Evolutionary conservation across 805 yeast genomes (phyloP).

Genomic region (Yamadazyma paraphyllophila): DNA sequence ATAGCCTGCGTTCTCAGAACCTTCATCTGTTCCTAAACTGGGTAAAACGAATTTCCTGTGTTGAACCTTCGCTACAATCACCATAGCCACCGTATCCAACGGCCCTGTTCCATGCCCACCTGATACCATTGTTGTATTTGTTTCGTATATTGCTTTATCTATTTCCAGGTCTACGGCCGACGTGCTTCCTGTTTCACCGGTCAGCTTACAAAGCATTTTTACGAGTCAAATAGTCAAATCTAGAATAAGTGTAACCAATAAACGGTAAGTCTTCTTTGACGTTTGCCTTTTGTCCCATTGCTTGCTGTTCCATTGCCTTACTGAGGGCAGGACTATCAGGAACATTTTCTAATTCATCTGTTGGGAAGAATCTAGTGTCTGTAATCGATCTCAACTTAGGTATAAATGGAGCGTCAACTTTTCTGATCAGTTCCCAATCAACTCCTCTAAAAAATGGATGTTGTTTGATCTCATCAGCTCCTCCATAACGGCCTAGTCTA

Average conservation of each 20-base stretch:
- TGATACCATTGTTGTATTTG: too few species aligned
- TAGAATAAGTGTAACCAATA: constrained; percentile 93
- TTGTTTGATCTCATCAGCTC: constrained; percentile 84
- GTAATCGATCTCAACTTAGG: constrained; percentile 90
- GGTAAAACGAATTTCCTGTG: too few species aligned
- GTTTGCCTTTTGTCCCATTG: constrained; percentile 42
- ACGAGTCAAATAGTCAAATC: constrained; percentile 88
- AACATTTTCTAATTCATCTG: constrained; percentile 84
- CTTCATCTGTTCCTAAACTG: too few species aligned
- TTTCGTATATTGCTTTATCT: too few species aligned
- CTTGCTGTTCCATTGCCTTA: constrained; percentile 55
- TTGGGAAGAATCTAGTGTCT: constrained; percentile 97
- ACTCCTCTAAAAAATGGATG: constrained; percentile 97
- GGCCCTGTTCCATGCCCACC: too few species aligned
- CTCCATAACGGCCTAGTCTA: constrained; percentile 84
- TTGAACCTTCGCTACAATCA: too few species aligned
- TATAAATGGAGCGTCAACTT: constrained; percentile 89
- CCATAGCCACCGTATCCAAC: too few species aligned
- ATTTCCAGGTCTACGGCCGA: too few species aligned
- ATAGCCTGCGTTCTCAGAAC: too few species aligned
- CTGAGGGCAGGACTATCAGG: constrained; percentile 75
- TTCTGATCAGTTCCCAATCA: constrained; percentile 86
- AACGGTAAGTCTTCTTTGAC: constrained; percentile 90
- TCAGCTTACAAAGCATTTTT: constrained; percentile 53
- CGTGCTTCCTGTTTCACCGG: too few species aligned